Conservation (phyloP, 345 rosid species). For the Diplotaxis tenuifolia region DNA sequence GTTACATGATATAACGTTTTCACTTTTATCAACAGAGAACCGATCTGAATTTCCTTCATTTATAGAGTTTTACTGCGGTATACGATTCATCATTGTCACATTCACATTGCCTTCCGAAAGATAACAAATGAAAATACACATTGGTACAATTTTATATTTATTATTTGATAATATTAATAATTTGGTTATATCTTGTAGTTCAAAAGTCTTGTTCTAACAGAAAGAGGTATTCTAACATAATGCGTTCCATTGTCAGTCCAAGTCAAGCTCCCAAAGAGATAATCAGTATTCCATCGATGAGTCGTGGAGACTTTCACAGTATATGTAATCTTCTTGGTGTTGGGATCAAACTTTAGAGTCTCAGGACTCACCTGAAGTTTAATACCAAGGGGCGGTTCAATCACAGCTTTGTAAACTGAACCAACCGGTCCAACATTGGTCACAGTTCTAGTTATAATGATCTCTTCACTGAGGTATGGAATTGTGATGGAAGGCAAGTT, state of each 20-base stretch:
- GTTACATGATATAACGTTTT: no score
- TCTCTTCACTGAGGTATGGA: conserved; percentile 47
- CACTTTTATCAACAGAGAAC: no score
- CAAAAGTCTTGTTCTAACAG: conserved; percentile 44
- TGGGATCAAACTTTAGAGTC: conserved; percentile 51
- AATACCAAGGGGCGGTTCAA: conserved; percentile 54
- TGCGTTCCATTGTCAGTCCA: no score
- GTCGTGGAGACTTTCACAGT: conserved; percentile 31
- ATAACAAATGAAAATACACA: conserved; percentile 3
- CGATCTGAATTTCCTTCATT: no score
- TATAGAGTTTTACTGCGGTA: no score
- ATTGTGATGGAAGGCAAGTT: no score
- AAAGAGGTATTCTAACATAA: conserved; percentile 49
- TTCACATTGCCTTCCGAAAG: neutral
- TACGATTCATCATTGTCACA: no score
- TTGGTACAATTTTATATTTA: neutral
- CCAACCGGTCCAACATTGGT: conserved; percentile 59
- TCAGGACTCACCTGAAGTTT: conserved; percentile 50
- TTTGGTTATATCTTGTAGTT: conserved; percentile 27
- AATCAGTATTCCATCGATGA: conserved; percentile 41
- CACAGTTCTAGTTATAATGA: conserved; percentile 54
- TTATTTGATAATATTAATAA: neutral
- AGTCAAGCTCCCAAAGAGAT: conserved; percentile 61
- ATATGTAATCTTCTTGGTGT: conserved; percentile 33
- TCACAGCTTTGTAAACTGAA: conserved; percentile 48